Conservation (phyloP, 768 basidiomycete species). For the Tylopilus rubrobrunneus region DNA sequence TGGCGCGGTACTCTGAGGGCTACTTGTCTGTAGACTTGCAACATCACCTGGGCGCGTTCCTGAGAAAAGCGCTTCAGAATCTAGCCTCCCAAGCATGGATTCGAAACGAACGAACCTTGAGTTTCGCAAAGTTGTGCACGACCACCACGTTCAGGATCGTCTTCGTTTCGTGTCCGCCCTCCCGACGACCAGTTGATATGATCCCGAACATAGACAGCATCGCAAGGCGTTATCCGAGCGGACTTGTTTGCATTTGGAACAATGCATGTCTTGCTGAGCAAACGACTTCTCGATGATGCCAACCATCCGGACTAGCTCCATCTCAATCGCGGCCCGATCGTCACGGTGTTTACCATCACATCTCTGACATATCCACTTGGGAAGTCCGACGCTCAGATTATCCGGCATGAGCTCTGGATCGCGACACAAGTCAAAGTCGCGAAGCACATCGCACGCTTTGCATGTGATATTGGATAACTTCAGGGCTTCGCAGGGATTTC, state of each 20-base stretch:
- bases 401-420: slow-evolving; percentile 78
- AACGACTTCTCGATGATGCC: slow-evolving; percentile 67
- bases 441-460: slow-evolving; percentile 75
- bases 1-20: slow-evolving; percentile 45
- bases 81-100: background rate
- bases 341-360: slow-evolving; percentile 87
- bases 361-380: slow-evolving; percentile 63
- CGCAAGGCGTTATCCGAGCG: slow-evolving; percentile 83
- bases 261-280: slow-evolving; percentile 86
- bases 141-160: slow-evolving; percentile 83
- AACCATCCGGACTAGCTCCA: slow-evolving; percentile 75
- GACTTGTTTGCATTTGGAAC: slow-evolving; percentile 85
- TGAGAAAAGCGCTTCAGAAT: slow-evolving; percentile 11
- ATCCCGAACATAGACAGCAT: slow-evolving; percentile 86
- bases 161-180: slow-evolving; percentile 67
- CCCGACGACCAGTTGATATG: slow-evolving; percentile 68
- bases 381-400: slow-evolving; percentile 42
- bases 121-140: slow-evolving; percentile 61
- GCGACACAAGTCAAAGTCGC: slow-evolving; percentile 94
- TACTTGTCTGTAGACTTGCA: too few relatives aligned
- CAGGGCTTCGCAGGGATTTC: slow-evolving; percentile 88
- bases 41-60: slow-evolving; percentile 38
- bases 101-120: slow-evolving; percentile 56
- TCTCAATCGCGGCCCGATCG: slow-evolving; percentile 84
- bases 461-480: slow-evolving; percentile 86